phyloP scores from a whole-genome alignment of 2,329 filamentous ascomycete genomes.

The Ceratocystis lukuohia region DNA sequence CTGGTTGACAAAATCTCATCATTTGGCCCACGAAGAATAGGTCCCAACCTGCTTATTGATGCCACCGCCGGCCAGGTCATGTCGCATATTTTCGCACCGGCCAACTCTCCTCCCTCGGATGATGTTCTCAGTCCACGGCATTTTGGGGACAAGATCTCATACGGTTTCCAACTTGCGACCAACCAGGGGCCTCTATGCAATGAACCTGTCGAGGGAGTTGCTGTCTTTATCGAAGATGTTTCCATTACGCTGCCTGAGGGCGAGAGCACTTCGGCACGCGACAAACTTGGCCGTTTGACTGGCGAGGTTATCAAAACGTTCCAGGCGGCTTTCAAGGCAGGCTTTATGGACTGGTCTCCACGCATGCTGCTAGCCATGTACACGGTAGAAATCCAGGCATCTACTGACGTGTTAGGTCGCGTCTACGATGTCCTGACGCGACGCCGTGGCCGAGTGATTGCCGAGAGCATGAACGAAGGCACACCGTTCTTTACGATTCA shows the following conservation, averaged over 20 bases:
- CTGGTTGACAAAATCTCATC: constrained; percentile 70
- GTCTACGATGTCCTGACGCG: constrained; percentile 98
- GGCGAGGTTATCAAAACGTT: constrained; percentile 87
- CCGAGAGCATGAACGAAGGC: constrained; percentile 85
- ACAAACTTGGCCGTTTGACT: constrained; percentile 58
- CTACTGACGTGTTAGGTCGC: constrained; percentile 83
- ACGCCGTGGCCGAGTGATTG: constrained; percentile 74
- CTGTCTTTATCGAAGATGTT: constrained; percentile 77
- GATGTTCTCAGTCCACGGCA: constrained; percentile 48
- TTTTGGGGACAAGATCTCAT: constrained; percentile 77
- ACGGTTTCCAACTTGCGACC: constrained; percentile 88
- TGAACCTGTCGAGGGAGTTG: constrained; percentile 86
- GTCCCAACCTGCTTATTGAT: constrained; percentile 83
- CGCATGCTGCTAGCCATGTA: constrained; percentile 97
- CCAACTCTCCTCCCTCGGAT: constrained; percentile 30
- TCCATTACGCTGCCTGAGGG: constrained; percentile 43
- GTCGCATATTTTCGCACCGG: constrained; percentile 48
- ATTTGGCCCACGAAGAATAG: constrained; percentile 74
- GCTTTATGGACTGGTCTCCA: constrained; percentile 90
- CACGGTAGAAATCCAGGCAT: constrained; percentile 91
- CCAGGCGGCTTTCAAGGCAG: constrained; percentile 67
- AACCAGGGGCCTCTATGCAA: constrained; percentile 81
- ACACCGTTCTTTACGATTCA: constrained; percentile 94
- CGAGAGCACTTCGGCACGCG: constrained; percentile 35
- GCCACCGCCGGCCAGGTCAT: constrained; percentile 57